Conservation (phyloP, 116 monocot species). For the Cymodocea nodosa region DNA sequence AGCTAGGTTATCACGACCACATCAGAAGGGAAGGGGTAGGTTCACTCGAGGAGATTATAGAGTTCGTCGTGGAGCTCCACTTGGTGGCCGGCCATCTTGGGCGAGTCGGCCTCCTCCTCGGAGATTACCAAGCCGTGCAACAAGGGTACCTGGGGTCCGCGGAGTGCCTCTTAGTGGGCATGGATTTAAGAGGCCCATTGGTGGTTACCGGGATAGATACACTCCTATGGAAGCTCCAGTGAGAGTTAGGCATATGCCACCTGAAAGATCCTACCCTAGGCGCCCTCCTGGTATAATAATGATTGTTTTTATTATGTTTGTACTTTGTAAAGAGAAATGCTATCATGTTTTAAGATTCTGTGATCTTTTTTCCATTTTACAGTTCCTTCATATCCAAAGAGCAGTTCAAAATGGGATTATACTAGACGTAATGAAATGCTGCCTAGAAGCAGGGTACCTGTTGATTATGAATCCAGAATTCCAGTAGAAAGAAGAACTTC, state of each 20-base stretch:
- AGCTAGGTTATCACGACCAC: conserved; percentile 82
- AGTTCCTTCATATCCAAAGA: conserved; percentile 57
- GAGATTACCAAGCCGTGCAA: conserved; percentile 26
- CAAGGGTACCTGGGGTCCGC: conserved; percentile 26
- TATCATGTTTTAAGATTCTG: not conserved
- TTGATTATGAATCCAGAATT: conserved; percentile 49
- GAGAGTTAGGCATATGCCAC: conserved; percentile 50
- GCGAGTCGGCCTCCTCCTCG: conserved; percentile 21
- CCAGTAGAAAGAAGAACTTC: conserved; percentile 39
- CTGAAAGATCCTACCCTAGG: conserved; percentile 49
- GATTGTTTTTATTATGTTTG: not conserved
- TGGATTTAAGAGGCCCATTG: conserved; percentile 34
- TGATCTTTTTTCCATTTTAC: not conserved
- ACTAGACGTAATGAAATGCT: conserved; percentile 37
- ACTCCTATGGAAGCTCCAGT: conserved; percentile 27
- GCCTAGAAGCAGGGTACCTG: conserved; percentile 45
- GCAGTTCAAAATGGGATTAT: conserved; percentile 54
- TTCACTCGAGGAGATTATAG: conserved; percentile 43
- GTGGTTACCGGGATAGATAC: conserved; percentile 34
- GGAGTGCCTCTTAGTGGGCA: conserved; percentile 21
- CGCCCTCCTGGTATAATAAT: conserved; percentile 42
- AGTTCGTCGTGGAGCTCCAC: conserved; percentile 16
- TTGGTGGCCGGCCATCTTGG: conserved; percentile 32
- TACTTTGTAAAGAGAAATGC: not conserved
- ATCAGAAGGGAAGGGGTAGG: conserved; percentile 61